Evolutionary conservation across 2,329 filamentous ascomycete species (phyloP).

Genomic region (Penicillium sp.): DNA sequence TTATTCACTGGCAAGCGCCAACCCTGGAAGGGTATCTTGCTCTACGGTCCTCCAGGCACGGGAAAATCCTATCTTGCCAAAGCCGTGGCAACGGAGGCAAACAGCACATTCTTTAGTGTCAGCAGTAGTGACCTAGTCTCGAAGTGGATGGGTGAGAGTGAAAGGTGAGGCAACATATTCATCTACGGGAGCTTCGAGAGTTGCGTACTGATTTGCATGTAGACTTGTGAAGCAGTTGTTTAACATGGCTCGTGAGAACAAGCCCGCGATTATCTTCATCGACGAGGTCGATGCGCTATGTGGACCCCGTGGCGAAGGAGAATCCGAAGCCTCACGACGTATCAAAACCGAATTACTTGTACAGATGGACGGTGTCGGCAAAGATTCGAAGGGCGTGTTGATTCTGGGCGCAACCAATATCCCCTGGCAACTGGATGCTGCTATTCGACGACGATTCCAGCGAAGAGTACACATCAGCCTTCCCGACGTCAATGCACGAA

Average conservation of each 20-base stretch:
- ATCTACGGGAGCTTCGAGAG: not conserved
- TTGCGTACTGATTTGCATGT: constrained; percentile 8
- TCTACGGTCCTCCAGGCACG: constrained; percentile 94
- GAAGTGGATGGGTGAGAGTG: constrained; percentile 99
- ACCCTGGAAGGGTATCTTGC: constrained; percentile 95
- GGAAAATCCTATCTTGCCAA: constrained; percentile 98
- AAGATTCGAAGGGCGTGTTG: constrained; percentile 88
- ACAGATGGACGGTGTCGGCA: constrained; percentile 98
- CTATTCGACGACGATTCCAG: constrained; percentile 94
- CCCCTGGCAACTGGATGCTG: constrained; percentile 95
- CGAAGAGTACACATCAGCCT: constrained; percentile 92
- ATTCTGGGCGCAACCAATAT: constrained; percentile 98
- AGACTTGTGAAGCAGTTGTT: constrained; percentile 96
- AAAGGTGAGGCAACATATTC: constrained; percentile 61
- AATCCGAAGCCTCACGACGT: constrained; percentile 92
- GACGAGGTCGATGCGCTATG: constrained; percentile 97
- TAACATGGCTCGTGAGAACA: constrained; percentile 96
- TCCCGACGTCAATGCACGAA: constrained; percentile 80
- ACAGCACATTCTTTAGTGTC: constrained; percentile 98
- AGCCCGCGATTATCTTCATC: constrained; percentile 97
- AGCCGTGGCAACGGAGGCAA: constrained; percentile 95
- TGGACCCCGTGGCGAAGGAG: constrained; percentile 87
- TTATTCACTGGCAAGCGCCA: constrained; percentile 94
- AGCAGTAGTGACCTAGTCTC: constrained; percentile 95
- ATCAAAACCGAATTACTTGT: constrained; percentile 99